Evolutionary conservation across 2,329 filamentous ascomycete species (phyloP).

Genomic region (Xylaria sp.): DNA sequence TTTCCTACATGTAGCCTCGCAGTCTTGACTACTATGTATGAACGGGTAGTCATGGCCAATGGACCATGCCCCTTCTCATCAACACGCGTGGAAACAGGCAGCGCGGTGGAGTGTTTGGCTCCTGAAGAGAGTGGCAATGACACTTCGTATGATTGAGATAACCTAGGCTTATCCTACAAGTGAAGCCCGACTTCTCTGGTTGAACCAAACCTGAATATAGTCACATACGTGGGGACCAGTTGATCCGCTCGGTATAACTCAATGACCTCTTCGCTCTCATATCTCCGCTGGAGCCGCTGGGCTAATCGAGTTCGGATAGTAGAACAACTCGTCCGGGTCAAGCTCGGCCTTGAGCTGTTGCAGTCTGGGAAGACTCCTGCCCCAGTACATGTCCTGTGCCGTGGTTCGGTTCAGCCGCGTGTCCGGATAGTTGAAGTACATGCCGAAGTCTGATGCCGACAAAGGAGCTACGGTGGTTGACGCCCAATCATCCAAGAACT

Average conservation of each 20-base stretch:
- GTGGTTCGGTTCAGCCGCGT: constrained; percentile 47
- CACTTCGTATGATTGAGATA: background rate
- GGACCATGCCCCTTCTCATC: too few species aligned
- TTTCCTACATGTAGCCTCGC: too few species aligned
- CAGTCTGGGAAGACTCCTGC: constrained; percentile 42
- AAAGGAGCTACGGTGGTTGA: constrained; percentile 28
- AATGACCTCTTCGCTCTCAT: background rate
- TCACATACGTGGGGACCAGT: background rate
- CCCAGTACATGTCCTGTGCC: constrained; percentile 55
- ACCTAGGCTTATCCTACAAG: background rate
- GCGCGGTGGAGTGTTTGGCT: background rate
- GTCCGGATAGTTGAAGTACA: constrained; percentile 59
- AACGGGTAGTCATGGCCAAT: too few species aligned
- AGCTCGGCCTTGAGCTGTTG: constrained; percentile 43
- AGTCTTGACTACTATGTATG: too few species aligned
- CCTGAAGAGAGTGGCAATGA: background rate
- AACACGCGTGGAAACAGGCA: background rate
- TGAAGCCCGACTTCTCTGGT: background rate
- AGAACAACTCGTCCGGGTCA: constrained; percentile 47
- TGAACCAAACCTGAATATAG: background rate
- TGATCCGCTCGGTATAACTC: background rate
- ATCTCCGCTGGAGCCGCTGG: constrained; percentile 17
- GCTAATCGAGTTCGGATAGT: constrained; percentile 41
- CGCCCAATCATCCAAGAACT: constrained; percentile 35
- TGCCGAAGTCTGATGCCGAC: constrained; percentile 30